Evolutionary conservation across 75 land plant genomes (phyloP), one percentile per base, ranked within the genome.

Genomic region (Isoetes taiwanensis): DNA sequence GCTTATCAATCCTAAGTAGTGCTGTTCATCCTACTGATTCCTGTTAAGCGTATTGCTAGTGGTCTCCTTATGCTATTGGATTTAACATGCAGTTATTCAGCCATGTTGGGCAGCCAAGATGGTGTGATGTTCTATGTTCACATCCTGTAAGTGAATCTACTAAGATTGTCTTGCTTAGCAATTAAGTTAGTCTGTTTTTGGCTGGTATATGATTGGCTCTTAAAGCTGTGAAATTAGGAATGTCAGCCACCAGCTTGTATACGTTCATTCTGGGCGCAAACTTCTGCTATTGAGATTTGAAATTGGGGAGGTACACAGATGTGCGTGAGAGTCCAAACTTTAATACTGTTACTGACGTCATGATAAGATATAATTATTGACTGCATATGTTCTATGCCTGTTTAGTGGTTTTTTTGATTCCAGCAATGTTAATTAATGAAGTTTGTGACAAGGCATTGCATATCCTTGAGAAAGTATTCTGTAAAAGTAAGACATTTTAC

Each of bases 341-440:
- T n/a, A n/a, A n/a, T n/a, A n/a, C n/a, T n/a, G n/a, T n/a, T n/a
- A n/a, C n/a, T n/a, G n/a, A n/a, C n/a, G n/a, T n/a, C n/a, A n/a
- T n/a, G n/a, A n/a, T n/a, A n/a, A n/a, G n/a, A n/a, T n/a, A n/a
- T n/a, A n/a, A n/a, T n/a, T n/a, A n/a, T 19, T 21, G 16, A 21
- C 2, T 57, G n/a, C n/a, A n/a, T n/a, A n/a, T n/a, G n/a, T n/a
- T n/a, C n/a, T n/a, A n/a, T n/a, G n/a, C n/a, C n/a, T n/a, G n/a
- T n/a, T n/a, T 80, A 93, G 98, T 93, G 96, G 96, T n/a, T 93
- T 83, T 58, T 67, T 77, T 65, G 96, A 79, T 67, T 83, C 82
- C 1, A 34, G 56, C 26, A 69, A 79, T 70, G 86, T 84, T 25
- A n/a, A 76, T 93, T 33, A 70, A 78, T 30, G 74, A 65, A 25